Conservation (phyloP, 495 filamentous ascomycete species). For the Penicillium ochrochloron region DNA sequence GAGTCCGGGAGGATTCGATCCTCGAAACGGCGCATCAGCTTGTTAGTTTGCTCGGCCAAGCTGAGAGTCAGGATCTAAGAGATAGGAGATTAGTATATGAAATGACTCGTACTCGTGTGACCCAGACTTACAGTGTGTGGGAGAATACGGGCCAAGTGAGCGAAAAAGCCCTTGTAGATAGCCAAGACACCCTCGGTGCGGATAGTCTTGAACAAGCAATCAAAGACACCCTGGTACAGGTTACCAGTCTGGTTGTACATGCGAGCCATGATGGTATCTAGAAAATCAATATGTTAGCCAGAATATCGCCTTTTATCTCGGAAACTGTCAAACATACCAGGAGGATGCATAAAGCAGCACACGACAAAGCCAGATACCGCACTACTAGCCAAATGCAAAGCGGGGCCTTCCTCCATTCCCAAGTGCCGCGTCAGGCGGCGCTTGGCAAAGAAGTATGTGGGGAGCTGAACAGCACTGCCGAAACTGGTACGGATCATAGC, state of each 20-base stretch:
- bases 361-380: slow-evolving; percentile 94
- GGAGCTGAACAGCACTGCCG: slow-evolving; percentile 91
- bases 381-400: slow-evolving; percentile 85
- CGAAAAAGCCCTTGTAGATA: slow-evolving; percentile 98
- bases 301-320: neutral
- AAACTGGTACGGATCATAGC: slow-evolving; percentile 98
- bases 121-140: slow-evolving; percentile 75
- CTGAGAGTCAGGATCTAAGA: slow-evolving; percentile 81
- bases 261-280: slow-evolving; percentile 97
- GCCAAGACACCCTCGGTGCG: slow-evolving; percentile 88
- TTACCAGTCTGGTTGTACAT: slow-evolving; percentile 99
- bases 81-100: slow-evolving; percentile 19
- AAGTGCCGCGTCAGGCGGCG: slow-evolving; percentile 76
- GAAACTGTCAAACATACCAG: slow-evolving; percentile 58
- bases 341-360: slow-evolving; percentile 97
- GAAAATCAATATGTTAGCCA: slow-evolving; percentile 25
- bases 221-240: slow-evolving; percentile 88
- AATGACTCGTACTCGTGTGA: neutral
- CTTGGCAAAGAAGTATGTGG: slow-evolving; percentile 99
- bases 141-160: slow-evolving; percentile 90
- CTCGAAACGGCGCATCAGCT: slow-evolving; percentile 80
- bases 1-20: slow-evolving; percentile 61
- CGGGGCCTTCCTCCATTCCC: slow-evolving; percentile 89
- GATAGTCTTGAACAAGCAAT: slow-evolving; percentile 90
- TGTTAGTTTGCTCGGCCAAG: slow-evolving; percentile 96